phyloP scores from a whole-genome alignment of 73 alveolate genomes.

The Tetrahymena borealis region DNA sequence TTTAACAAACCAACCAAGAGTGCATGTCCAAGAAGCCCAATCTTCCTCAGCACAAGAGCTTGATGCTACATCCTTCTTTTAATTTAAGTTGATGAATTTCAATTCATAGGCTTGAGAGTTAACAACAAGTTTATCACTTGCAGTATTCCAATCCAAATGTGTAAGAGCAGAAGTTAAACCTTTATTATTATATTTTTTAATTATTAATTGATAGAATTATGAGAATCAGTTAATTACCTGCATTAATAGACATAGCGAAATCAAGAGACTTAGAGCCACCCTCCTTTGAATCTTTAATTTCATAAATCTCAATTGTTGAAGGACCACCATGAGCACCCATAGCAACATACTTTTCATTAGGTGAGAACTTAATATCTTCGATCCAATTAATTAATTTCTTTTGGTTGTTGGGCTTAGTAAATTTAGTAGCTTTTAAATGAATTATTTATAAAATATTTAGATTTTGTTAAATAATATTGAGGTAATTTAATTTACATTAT shows the following conservation, averaged over 20 bases:
- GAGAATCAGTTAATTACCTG: neutral
- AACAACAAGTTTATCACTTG: slow-evolving; percentile 64
- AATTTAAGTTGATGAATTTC: slow-evolving; percentile 72
- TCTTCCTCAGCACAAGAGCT: slow-evolving; percentile 74
- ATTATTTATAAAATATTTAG: slow-evolving; percentile 48
- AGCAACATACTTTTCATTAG: slow-evolving; percentile 74
- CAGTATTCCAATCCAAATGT: slow-evolving; percentile 94
- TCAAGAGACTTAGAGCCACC: neutral
- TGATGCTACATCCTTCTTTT: slow-evolving; percentile 67
- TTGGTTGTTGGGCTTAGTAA: slow-evolving; percentile 39
- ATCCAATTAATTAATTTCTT: slow-evolving; percentile 60
- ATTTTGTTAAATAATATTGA: neutral
- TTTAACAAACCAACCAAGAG: slow-evolving; percentile 87
- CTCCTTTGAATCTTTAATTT: slow-evolving; percentile 24
- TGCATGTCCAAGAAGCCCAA: slow-evolving; percentile 93
- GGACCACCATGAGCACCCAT: slow-evolving; percentile 95
- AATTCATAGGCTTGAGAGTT: slow-evolving; percentile 93
- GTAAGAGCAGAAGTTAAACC: slow-evolving; percentile 82
- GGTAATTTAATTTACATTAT: neutral
- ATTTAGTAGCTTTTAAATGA: slow-evolving; percentile 53
- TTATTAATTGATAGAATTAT: slow-evolving; percentile 45
- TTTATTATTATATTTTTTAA: slow-evolving; percentile 50
- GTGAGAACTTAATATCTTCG: slow-evolving; percentile 88
- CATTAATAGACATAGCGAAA: neutral
- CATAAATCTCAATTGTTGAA: slow-evolving; percentile 73